Conservation (phyloP, 2,329 filamentous ascomycete species). For the Apiospora rasikravindrae region DNA sequence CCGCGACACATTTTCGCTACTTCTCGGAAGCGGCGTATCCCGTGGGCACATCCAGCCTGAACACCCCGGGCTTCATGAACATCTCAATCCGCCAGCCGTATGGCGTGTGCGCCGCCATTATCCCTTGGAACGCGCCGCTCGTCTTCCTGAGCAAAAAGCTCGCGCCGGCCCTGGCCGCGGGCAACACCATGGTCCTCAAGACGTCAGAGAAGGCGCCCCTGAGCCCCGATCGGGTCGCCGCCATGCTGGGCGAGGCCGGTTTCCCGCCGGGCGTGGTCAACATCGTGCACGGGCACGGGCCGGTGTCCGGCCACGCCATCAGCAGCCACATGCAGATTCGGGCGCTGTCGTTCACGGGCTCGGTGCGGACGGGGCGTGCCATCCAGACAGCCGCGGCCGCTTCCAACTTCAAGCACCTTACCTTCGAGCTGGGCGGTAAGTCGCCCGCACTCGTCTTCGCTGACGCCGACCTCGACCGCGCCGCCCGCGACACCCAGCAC, state of each 20-base stretch:
- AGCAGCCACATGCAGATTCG: conserved; percentile 71
- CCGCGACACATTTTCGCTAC: conserved; percentile 25
- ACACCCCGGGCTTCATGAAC: conserved; percentile 30
- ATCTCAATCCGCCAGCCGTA: conserved; percentile 26
- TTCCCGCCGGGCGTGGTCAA: conserved; percentile 80
- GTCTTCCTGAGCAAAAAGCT: conserved; percentile 80
- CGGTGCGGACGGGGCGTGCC: conserved; percentile 69
- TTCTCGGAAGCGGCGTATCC: conserved; percentile 29
- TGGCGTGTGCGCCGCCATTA: conserved; percentile 27
- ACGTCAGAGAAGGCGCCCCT: conserved; percentile 69
- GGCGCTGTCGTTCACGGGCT: conserved; percentile 80
- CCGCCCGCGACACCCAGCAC: conserved; percentile 56
- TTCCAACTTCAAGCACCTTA: conserved; percentile 68
- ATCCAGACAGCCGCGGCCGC: conserved; percentile 75
- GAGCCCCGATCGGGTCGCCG: conserved; percentile 66
- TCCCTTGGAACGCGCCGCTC: conserved; percentile 80
- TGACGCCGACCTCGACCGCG: conserved; percentile 67
- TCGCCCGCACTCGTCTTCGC: conserved; percentile 68
- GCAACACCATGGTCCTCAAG: conserved; percentile 69
- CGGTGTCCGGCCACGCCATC: conserved; percentile 69
- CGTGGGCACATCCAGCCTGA: conserved; percentile 29
- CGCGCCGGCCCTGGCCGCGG: conserved; percentile 70
- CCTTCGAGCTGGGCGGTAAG: conserved; percentile 72
- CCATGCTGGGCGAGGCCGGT: conserved; percentile 72
- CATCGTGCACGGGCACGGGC: conserved; percentile 71